These are phyloP conservation scores for Ordospora pajunii DNA, from an alignment of 371 early-diverging fungal genomes.

Conservation along the genomic window DNA sequence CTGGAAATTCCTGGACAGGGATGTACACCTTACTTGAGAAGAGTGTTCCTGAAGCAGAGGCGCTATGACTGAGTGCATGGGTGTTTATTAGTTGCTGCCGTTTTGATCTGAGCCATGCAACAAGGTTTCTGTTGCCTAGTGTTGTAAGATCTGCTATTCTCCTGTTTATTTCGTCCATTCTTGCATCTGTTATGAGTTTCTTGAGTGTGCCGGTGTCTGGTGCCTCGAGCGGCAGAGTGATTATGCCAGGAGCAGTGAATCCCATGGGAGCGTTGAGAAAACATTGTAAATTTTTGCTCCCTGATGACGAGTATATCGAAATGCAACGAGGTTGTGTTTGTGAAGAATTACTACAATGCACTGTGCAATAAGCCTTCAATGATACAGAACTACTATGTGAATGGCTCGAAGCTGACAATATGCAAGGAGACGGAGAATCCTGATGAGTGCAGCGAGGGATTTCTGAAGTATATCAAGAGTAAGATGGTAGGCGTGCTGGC, in stretches of 20 bases:
- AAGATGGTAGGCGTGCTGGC: background rate
- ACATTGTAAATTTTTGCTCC: constrained; percentile 23
- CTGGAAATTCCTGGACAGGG: constrained; percentile 80
- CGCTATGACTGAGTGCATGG: background rate
- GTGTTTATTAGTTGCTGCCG: background rate
- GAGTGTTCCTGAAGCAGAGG: background rate
- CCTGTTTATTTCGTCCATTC: background rate
- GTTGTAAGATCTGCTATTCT: background rate
- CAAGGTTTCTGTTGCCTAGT: background rate
- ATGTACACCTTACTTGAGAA: constrained; percentile 62
- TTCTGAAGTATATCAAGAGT: background rate
- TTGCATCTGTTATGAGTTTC: background rate
- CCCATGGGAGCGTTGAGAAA: background rate
- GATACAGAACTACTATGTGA: constrained; percentile 2
- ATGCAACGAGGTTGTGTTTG: constrained; percentile 9
- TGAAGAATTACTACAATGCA: constrained; percentile 17
- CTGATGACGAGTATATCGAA: constrained; percentile 12
- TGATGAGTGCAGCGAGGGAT: background rate
- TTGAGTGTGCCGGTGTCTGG: background rate
- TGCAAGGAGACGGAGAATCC: constrained; percentile 4
- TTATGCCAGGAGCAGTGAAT: too few relatives aligned
- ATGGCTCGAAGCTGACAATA: background rate
- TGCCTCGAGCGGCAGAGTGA: too few relatives aligned
- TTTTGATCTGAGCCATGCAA: background rate
- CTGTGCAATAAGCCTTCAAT: constrained; percentile 8